Percentiles rank a stretch among this genome's conserved stretches.
Conservation (phyloP, 2,329 filamentous ascomycete genomes). For the Fusarium sp. region DNA sequence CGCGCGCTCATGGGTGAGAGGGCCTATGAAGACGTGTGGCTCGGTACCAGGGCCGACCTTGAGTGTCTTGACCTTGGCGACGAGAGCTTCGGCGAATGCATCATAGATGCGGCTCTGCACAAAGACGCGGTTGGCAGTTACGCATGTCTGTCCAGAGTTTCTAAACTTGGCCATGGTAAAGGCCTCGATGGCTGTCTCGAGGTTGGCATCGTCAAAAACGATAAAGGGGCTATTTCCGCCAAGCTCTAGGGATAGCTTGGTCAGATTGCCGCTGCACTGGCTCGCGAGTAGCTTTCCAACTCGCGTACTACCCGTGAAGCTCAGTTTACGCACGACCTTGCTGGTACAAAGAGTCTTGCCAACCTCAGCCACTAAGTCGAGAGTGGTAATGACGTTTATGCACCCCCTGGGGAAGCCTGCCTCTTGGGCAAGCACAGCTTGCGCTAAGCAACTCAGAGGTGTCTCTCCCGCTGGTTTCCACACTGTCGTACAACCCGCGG, state of each 20-base stretch:
- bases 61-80: not conserved
- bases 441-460: not conserved
- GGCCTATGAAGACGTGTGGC: not conserved
- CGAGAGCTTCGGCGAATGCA: not conserved
- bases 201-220: not conserved
- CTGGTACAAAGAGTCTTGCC: not conserved
- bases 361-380: not conserved
- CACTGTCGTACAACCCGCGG: not conserved
- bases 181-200: not conserved
- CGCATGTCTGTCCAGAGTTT: not conserved
- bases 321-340: slow-evolving; percentile 5
- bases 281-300: not conserved
- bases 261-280: not conserved
- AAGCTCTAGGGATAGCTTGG: not conserved
- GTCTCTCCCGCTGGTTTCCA: not conserved
- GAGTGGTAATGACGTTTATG: slow-evolving; percentile 8
- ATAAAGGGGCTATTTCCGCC: not conserved
- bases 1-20: not conserved
- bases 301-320: slow-evolving; percentile 1
- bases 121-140: not conserved
- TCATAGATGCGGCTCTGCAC: not conserved
- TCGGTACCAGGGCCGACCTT: not conserved
- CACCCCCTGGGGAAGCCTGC: not conserved
- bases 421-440: not conserved
- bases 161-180: not conserved